Percentiles rank a stretch among this genome's conserved stretches.
phyloP scores from a whole-genome alignment of 495 filamentous ascomycete species.

The Penicillium cosmopolitanum region DNA sequence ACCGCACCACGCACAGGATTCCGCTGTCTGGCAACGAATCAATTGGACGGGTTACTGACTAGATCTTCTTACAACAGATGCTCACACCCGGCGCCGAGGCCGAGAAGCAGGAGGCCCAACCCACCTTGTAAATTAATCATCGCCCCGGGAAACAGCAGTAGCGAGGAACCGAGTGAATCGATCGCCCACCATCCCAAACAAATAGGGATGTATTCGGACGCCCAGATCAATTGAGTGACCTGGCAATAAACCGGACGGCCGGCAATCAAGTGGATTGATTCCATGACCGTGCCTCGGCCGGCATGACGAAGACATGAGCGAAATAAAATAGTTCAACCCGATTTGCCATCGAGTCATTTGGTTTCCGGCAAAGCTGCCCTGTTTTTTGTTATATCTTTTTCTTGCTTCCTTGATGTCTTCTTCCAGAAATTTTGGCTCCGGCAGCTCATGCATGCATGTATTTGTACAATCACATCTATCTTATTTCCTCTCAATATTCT shows the following conservation, averaged over 20 bases:
- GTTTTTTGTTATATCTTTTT: conserved; percentile 28
- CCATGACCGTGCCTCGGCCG: conserved; percentile 4
- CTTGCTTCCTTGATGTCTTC: conserved; percentile 33
- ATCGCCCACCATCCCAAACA: conserved; percentile 3
- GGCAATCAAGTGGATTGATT: background rate
- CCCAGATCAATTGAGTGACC: background rate
- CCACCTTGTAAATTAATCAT: conserved; percentile 45
- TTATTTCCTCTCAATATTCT: conserved; percentile 28
- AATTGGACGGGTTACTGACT: conserved; percentile 17
- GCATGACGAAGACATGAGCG: background rate
- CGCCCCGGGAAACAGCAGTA: conserved; percentile 24
- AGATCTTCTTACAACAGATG: conserved; percentile 36
- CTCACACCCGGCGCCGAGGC: conserved; percentile 46
- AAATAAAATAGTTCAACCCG: too few species aligned
- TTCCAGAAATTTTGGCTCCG: conserved; percentile 37
- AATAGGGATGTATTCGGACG: background rate
- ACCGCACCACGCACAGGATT: background rate
- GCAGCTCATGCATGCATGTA: conserved; percentile 51
- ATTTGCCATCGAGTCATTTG: conserved; percentile 8
- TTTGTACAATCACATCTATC: conserved; percentile 45
- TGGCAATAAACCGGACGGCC: background rate
- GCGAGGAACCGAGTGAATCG: conserved; percentile 14
- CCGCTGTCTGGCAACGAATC: background rate
- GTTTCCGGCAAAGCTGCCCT: conserved; percentile 13
- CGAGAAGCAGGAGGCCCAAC: conserved; percentile 43